Evolutionary conservation across 306 rosid species (phyloP).

Genomic region (Vicia sativa): DNA sequence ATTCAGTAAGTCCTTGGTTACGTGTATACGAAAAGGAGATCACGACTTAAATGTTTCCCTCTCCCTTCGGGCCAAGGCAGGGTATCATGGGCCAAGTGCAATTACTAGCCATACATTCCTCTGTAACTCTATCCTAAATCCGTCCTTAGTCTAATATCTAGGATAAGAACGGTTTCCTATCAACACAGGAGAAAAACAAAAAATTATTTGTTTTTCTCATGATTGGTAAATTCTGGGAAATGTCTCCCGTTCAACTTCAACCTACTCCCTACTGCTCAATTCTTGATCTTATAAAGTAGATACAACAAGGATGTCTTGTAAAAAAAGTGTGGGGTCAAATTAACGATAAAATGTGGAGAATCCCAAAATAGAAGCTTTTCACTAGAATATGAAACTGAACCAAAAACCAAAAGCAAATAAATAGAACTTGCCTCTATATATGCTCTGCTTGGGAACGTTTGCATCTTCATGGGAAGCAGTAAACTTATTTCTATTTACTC

Average conservation of each 20-base stretch:
- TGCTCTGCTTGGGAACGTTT: conserved; percentile 43
- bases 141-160: background rate
- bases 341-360: conserved; percentile 34
- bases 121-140: background rate
- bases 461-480: conserved; percentile 46
- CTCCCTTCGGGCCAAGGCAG: background rate
- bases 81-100: background rate
- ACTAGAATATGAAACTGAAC: conserved; percentile 29
- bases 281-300: background rate
- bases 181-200: background rate
- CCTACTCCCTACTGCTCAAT: conserved; percentile 21
- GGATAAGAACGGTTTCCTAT: background rate
- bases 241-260: conserved; percentile 10
- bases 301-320: too few relatives aligned
- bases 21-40: too few relatives aligned
- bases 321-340: background rate
- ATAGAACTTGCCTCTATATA: conserved; percentile 57
- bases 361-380: background rate
- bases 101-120: background rate
- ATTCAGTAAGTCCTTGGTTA: background rate
- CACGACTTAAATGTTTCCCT: background rate
- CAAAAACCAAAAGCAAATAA: conserved; percentile 1
- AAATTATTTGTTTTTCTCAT: background rate
- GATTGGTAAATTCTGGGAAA: conserved; percentile 22
- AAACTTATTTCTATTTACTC: conserved; percentile 52